phyloP scores from a whole-genome alignment of 371 early-diverging fungal species.

The Nematocida major region DNA sequence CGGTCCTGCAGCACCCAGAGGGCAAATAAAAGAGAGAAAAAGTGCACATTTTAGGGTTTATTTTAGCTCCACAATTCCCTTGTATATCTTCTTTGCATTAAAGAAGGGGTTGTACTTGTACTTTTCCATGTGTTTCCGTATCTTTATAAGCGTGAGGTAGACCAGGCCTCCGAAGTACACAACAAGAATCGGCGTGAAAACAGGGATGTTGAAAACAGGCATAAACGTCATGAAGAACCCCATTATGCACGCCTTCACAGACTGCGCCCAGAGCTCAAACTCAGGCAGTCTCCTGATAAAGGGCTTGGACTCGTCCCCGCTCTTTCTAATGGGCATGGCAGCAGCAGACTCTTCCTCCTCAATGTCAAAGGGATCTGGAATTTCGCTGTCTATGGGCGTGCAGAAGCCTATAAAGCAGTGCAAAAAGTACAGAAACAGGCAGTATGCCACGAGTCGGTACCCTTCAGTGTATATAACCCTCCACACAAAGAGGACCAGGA shows the following conservation, averaged over 20 bases:
- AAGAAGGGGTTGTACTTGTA: slow-evolving; percentile 92
- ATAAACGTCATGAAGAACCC: slow-evolving; percentile 59
- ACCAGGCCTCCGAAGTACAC: slow-evolving; percentile 88
- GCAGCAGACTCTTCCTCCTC: slow-evolving; percentile 55
- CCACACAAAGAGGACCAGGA: slow-evolving; percentile 53
- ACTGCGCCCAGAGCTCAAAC: slow-evolving; percentile 85
- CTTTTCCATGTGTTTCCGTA: slow-evolving; percentile 91
- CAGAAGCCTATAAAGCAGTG: slow-evolving; percentile 63
- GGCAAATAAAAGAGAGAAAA: too few species aligned
- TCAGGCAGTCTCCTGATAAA: slow-evolving; percentile 96
- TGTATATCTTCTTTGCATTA: slow-evolving; percentile 77
- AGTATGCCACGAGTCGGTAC: slow-evolving; percentile 62
- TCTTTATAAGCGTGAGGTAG: slow-evolving; percentile 81
- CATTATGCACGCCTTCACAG: slow-evolving; percentile 29
- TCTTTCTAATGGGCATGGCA: slow-evolving; percentile 65
- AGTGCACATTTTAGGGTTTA: too few species aligned
- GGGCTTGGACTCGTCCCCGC: slow-evolving; percentile 82
- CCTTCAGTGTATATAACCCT: slow-evolving; percentile 46
- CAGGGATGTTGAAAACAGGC: slow-evolving; percentile 81
- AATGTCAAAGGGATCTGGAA: slow-evolving; percentile 64
- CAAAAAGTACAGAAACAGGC: slow-evolving; percentile 62
- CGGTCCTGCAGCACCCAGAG: too few species aligned
- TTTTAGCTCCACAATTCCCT: slow-evolving; percentile 33
- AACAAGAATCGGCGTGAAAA: slow-evolving; percentile 73
- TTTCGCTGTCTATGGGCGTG: slow-evolving; percentile 62